A percentile compares a stretch with the other conserved stretches of the same genome.
Conservation (phyloP, 2,329 filamentous ascomycete genomes). For the Hysterium pulicare region DNA sequence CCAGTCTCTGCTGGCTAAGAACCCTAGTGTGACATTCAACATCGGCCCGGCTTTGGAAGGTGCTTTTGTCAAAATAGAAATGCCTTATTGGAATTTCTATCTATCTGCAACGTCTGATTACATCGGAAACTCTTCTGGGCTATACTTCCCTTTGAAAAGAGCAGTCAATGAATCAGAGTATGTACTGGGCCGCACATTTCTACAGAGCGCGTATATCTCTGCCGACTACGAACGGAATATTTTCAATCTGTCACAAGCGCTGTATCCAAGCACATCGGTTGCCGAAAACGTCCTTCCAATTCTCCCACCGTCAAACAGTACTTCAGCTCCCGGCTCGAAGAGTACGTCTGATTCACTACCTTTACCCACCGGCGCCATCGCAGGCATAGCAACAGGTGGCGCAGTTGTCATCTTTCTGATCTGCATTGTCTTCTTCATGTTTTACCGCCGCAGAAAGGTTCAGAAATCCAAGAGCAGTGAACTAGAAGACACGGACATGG, state of each 20-base stretch:
- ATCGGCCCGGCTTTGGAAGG: slow-evolving; percentile 22
- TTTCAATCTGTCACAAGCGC: slow-evolving; percentile 44
- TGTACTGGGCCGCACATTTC: slow-evolving; percentile 37
- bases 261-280: slow-evolving; percentile 46
- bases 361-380: slow-evolving; percentile 22
- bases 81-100: slow-evolving; percentile 41
- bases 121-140: slow-evolving; percentile 18
- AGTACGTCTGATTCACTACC: too few relatives aligned
- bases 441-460: slow-evolving; percentile 12
- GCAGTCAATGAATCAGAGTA: slow-evolving; percentile 38
- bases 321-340: neutral
- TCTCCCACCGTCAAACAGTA: slow-evolving; percentile 8
- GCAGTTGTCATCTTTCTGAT: slow-evolving; percentile 11
- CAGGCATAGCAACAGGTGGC: slow-evolving; percentile 23
- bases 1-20: slow-evolving; percentile 21
- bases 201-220: slow-evolving; percentile 42
- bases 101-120: slow-evolving; percentile 19
- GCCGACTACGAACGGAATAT: slow-evolving; percentile 33
- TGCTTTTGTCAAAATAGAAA: slow-evolving; percentile 25
- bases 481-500: slow-evolving; percentile 15
- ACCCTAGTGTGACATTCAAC: slow-evolving; percentile 33
- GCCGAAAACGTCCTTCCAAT: slow-evolving; percentile 37
- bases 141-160: slow-evolving; percentile 38
- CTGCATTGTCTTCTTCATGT: slow-evolving; percentile 11
- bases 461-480: slow-evolving; percentile 7